Conservation (phyloP, 768 basidiomycete species). For the Suillus clintonianus region DNA sequence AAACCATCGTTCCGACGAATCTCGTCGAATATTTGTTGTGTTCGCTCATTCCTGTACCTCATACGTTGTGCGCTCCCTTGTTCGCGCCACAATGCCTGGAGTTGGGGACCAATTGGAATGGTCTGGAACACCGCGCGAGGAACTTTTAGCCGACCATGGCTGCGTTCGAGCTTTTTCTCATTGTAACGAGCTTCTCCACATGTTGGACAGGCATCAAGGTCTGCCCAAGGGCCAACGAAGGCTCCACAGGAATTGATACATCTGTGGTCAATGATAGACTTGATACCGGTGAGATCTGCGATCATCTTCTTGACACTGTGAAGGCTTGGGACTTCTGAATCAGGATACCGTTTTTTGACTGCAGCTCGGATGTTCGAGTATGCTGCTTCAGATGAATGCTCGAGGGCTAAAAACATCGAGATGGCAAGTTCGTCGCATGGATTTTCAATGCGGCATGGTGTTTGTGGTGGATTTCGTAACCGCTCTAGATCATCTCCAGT, state of each 20-base stretch:
- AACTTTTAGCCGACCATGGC: slow-evolving; percentile 7
- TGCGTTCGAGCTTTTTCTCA: neutral
- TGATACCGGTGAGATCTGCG: neutral
- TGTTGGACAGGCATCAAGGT: slow-evolving; percentile 13
- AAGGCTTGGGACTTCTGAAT: neutral
- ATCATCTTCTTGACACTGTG: neutral
- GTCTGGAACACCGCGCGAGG: slow-evolving; percentile 27
- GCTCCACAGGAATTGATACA: slow-evolving; percentile 33
- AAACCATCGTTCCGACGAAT: slow-evolving; percentile 17
- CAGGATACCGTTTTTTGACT: neutral
- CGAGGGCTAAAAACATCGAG: slow-evolving; percentile 8
- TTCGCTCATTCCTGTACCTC: slow-evolving; percentile 22
- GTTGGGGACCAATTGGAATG: slow-evolving; percentile 41
- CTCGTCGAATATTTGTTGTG: slow-evolving; percentile 18
- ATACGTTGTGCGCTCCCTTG: slow-evolving; percentile 23
- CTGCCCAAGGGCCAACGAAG: slow-evolving; percentile 22
- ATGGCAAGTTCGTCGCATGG: slow-evolving; percentile 3
- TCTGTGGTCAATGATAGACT: slow-evolving; percentile 34
- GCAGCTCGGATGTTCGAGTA: neutral
- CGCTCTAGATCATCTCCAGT: slow-evolving; percentile 1
- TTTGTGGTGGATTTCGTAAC: slow-evolving; percentile 4
- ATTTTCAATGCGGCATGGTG: slow-evolving; percentile 2
- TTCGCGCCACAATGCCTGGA: slow-evolving; percentile 38
- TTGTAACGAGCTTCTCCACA: slow-evolving; percentile 28
- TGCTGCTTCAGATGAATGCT: slow-evolving; percentile 8